Conservation (phyloP, 2,329 filamentous ascomycete genomes). For the Pyrenophora graminea region DNA sequence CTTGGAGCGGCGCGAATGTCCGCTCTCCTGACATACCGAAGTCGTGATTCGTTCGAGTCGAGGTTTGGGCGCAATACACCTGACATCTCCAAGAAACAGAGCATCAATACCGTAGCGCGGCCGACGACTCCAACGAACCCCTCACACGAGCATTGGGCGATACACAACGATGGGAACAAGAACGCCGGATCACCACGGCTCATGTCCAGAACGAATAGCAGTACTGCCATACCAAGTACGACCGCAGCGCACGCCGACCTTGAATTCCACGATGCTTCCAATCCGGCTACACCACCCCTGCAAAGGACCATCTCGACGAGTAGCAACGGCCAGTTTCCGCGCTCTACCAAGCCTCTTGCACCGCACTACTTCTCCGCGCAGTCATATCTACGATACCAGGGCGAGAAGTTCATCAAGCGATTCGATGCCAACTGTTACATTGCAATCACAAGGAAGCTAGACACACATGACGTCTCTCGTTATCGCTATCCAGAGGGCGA, state of each 20-base stretch:
- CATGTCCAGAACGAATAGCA: conserved; percentile 43
- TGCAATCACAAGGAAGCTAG: conserved; percentile 94
- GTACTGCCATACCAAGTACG: conserved; percentile 25
- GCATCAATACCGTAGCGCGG: conserved; percentile 71
- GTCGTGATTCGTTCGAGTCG: conserved; percentile 94
- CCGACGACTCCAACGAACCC: conserved; percentile 46
- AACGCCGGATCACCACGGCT: conserved; percentile 52
- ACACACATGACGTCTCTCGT: conserved; percentile 93
- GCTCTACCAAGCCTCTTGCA: conserved; percentile 48
- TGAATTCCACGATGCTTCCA: conserved; percentile 52
- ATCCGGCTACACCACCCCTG: conserved; percentile 33
- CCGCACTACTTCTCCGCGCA: conserved; percentile 96
- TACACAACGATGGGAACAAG: conserved; percentile 58
- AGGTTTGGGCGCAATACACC: conserved; percentile 93
- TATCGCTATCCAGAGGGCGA: conserved; percentile 59
- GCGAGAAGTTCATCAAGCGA: conserved; percentile 91
- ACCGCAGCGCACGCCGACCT: conserved; percentile 46
- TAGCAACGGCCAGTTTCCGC: conserved; percentile 14
- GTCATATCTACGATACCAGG: conserved; percentile 95
- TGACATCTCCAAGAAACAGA: conserved; percentile 80
- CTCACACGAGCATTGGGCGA: conserved; percentile 54
- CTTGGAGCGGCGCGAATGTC: conserved; percentile 96
- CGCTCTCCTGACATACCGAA: conserved; percentile 91
- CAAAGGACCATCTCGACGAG: conserved; percentile 20
- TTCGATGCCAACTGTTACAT: conserved; percentile 99